Percentiles rank a stretch among this genome's conserved stretches.
Evolutionary conservation across 2,329 filamentous ascomycete species (phyloP).

Genomic region (Parasarocladium wereldwijsianum): DNA sequence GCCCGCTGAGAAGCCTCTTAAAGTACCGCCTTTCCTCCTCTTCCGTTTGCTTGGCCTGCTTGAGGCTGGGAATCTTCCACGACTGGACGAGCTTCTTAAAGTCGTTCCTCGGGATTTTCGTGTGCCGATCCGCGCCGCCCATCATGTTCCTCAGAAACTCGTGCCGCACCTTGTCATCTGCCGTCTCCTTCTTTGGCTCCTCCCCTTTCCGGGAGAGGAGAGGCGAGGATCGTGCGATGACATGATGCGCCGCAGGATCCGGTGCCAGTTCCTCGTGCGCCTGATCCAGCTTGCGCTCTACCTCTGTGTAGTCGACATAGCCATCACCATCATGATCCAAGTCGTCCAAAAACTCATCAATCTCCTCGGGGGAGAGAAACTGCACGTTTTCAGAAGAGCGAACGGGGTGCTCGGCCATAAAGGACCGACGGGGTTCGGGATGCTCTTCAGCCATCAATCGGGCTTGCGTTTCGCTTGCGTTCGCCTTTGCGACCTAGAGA

Average conservation of each 20-base stretch:
- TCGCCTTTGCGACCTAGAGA: not conserved
- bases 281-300: slow-evolving; percentile 36
- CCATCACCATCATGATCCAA: slow-evolving; percentile 37
- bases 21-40: slow-evolving; percentile 28
- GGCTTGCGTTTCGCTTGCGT: not conserved
- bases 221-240: slow-evolving; percentile 23
- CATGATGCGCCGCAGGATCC: slow-evolving; percentile 20
- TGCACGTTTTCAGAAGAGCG: slow-evolving; percentile 12
- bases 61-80: slow-evolving; percentile 33
- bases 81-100: slow-evolving; percentile 27
- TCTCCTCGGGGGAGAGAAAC: slow-evolving; percentile 31
- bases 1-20: slow-evolving; percentile 26
- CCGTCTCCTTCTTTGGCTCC: slow-evolving; percentile 10
- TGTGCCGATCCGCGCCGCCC: slow-evolving; percentile 18
- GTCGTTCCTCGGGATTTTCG: slow-evolving; percentile 26
- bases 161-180: slow-evolving; percentile 27
- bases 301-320: slow-evolving; percentile 33
- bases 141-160: slow-evolving; percentile 36
- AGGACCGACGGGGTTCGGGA: slow-evolving; percentile 3
- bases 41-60: slow-evolving; percentile 30
- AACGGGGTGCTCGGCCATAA: slow-evolving; percentile 13
- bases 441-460: not conserved
- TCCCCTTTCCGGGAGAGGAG: not conserved
- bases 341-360: slow-evolving; percentile 34
- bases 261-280: slow-evolving; percentile 35